phyloP scores from a whole-genome alignment of 192 early-diverging fungal species.

The Coemansia sp. region DNA sequence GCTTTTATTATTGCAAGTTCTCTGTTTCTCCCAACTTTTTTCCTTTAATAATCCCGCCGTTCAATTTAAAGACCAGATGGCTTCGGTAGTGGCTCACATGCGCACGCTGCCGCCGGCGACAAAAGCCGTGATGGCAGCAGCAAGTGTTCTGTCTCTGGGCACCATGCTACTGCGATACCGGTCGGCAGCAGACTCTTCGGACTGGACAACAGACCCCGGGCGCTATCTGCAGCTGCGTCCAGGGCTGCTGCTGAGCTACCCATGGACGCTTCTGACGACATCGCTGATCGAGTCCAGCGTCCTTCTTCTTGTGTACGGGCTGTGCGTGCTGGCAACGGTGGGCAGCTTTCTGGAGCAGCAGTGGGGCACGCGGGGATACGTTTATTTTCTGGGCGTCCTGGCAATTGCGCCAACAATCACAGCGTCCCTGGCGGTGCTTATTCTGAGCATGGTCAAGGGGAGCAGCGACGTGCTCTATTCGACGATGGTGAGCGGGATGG shows the following conservation, averaged over 20 bases:
- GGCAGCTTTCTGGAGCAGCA: conserved; percentile 82
- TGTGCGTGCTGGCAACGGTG: conserved; percentile 24
- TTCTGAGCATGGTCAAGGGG: conserved; percentile 14
- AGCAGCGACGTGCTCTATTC: conserved; percentile 23
- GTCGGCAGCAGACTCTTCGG: conserved; percentile 9
- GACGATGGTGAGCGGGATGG: conserved; percentile 63
- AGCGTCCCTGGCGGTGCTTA: conserved; percentile 30
- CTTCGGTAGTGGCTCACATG: conserved; percentile 20
- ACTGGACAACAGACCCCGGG: conserved; percentile 23
- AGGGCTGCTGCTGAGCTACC: conserved; percentile 25
- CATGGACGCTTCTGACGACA: conserved; percentile 49
- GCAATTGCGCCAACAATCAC: conserved; percentile 46
- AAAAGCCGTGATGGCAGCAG: conserved; percentile 19
- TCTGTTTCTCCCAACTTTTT: too few relatives aligned
- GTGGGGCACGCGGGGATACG: conserved; percentile 76
- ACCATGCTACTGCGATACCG: conserved; percentile 20
- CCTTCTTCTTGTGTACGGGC: conserved; percentile 20
- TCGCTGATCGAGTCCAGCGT: conserved; percentile 37
- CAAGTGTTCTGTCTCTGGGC: conserved; percentile 19
- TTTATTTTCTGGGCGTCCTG: conserved; percentile 62
- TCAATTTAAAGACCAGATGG: conserved; percentile 19
- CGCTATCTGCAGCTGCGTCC: conserved; percentile 45
- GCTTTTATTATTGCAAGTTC: too few relatives aligned
- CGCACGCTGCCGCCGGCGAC: conserved; percentile 36
- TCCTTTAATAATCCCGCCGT: too few relatives aligned